These are phyloP conservation scores for Venturiaceae sp. DNA, from an alignment of 2,329 filamentous ascomycete species.

Conservation along the genomic window DNA sequence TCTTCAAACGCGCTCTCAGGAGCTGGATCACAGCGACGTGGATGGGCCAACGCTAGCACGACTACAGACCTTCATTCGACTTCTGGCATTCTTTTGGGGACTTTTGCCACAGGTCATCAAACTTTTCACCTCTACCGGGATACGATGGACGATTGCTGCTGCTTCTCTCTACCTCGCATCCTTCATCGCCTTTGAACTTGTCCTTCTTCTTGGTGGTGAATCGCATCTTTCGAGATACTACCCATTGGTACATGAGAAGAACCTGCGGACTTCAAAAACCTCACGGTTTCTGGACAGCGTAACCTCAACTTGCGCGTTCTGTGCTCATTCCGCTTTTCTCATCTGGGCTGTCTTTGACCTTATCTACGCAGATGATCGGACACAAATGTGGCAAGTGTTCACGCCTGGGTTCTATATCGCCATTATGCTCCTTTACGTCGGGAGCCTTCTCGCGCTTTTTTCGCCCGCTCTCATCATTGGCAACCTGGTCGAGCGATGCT, in stretches of 20 bases:
- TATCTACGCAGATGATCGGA: too few relatives aligned
- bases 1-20: background rate
- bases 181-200: too few relatives aligned
- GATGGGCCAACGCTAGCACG: background rate
- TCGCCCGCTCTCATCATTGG: too few relatives aligned
- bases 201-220: too few relatives aligned
- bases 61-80: background rate
- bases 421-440: too few relatives aligned
- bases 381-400: too few relatives aligned
- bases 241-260: too few relatives aligned
- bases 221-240: background rate
- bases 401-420: too few relatives aligned
- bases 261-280: background rate
- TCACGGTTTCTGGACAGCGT: background rate
- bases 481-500: too few relatives aligned
- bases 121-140: background rate
- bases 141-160: background rate
- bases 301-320: background rate
- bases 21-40: background rate
- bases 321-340: too few relatives aligned
- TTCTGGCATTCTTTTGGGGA: background rate
- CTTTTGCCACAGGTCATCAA: background rate
- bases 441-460: too few relatives aligned
- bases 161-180: background rate
- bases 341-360: too few relatives aligned